Conservation (phyloP, 2,329 filamentous ascomycete genomes). For the Talaromyces marneffei region DNA sequence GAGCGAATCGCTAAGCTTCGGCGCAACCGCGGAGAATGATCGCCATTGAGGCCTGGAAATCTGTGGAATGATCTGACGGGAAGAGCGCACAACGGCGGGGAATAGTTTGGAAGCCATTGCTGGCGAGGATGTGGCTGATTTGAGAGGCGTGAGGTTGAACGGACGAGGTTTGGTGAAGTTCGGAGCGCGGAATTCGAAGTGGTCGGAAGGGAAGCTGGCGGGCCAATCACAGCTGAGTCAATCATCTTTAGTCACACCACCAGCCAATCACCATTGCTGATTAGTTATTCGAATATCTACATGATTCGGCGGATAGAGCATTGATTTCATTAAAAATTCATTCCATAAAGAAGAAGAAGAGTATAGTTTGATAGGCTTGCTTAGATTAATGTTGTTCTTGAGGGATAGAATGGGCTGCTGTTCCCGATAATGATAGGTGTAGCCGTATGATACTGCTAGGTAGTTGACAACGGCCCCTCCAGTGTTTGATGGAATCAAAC, state of each 20-base stretch:
- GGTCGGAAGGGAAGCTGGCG: slow-evolving; percentile 19
- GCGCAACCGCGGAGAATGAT: slow-evolving; percentile 63
- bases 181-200: slow-evolving; percentile 15
- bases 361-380: not conserved
- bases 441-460: too few species aligned
- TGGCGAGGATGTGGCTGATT: slow-evolving; percentile 18
- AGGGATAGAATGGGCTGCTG: not conserved
- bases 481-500: slow-evolving; percentile 18
- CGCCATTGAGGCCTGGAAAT: slow-evolving; percentile 63
- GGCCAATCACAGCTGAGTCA: slow-evolving; percentile 32
- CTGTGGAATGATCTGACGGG: slow-evolving; percentile 59
- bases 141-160: slow-evolving; percentile 3
- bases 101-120: slow-evolving; percentile 78
- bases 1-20: slow-evolving; percentile 66
- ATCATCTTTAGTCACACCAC: slow-evolving; percentile 19
- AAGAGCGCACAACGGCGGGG: slow-evolving; percentile 65
- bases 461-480: not conserved
- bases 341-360: too few species aligned
- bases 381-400: not conserved
- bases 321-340: not conserved
- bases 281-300: slow-evolving; percentile 1
- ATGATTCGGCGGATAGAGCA: not conserved
- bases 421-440: not conserved
- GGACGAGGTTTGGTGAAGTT: slow-evolving; percentile 2
- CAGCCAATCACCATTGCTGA: slow-evolving; percentile 9